Base-by-base conservation (phyloP, 192 early-diverging fungal species). In the Gigaspora rosea region DNA sequence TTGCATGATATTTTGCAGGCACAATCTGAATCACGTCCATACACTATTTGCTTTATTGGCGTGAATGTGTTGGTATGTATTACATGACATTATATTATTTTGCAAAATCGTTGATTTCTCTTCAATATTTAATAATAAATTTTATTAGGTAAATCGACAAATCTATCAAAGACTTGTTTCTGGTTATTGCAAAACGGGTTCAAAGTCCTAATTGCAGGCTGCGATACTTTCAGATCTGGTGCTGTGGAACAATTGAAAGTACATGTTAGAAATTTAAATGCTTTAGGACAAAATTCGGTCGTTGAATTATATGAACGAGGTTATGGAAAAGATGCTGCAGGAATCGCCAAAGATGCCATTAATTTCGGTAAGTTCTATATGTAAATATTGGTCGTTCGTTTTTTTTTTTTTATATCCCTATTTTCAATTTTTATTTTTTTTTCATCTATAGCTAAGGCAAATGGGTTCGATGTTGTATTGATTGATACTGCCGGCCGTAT, bases 401-500 rank as follows among this genome's bases (percentile, higher is more conserved):
- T 78, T 80, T 20, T 58, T 13, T 51, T 32, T 52, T 76, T 46
- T 46, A 16, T 15, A 8, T 41, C 18, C 79, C 36, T 73, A 9
- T 47, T 46, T 27, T 73, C 7, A 73, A 51, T 9, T 33, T 50
- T 15, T 52, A 41, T 51, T 75, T n/a, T n/a, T n/a, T n/a, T n/a
- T 52, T 52, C n/a, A 22, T 4, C 20, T 33, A 78, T 79, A 79
- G 95, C 94, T 12, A 90, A 89, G 16, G 63, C 79, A 54, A 87
- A 93, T 57, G 83, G 82, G 1, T 96, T 92, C 81, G 95, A 98
- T 82, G 96, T 96, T 8, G 95, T 97, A 13, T 84, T 98, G 32
- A 92, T 98, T 47, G 97, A 98, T 79, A 98, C 97, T 4, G 97
- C 97, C 7, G 97, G 97, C 2, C 90, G 97, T 51, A 98, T 98